Conservation (phyloP, 371 early-diverging fungal species). For the Syncephalastrum contaminatum region DNA sequence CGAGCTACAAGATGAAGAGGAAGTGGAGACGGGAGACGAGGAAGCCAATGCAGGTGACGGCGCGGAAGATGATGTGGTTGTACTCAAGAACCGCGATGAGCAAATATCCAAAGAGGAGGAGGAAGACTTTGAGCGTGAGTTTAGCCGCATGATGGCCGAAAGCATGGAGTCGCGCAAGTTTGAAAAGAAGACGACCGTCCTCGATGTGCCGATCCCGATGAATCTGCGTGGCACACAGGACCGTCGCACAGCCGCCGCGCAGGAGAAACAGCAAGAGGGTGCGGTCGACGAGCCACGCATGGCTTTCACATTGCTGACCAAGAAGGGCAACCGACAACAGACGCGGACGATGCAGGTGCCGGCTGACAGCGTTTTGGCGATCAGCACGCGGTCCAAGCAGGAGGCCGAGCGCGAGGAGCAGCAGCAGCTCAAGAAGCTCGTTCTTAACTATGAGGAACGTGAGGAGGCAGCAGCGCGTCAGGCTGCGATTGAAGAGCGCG, state of each 20-base stretch:
- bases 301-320: constrained; percentile 86
- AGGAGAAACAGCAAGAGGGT: constrained; percentile 18
- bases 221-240: constrained; percentile 55
- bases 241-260: constrained; percentile 36
- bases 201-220: constrained; percentile 86
- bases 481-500: constrained; percentile 39
- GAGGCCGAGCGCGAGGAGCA: constrained; percentile 88
- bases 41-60: constrained; percentile 33
- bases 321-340: constrained; percentile 91
- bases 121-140: constrained; percentile 76
- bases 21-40: constrained; percentile 33
- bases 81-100: constrained; percentile 46
- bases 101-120: constrained; percentile 48
- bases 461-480: constrained; percentile 69
- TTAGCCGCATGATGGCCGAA: constrained; percentile 80
- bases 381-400: constrained; percentile 79
- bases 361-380: constrained; percentile 79
- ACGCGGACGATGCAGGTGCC: constrained; percentile 77
- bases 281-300: constrained; percentile 50
- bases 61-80: constrained; percentile 60
- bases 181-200: constrained; percentile 69
- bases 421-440: constrained; percentile 85
- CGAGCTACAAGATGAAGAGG: constrained; percentile 50
- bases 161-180: constrained; percentile 78
- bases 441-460: constrained; percentile 86